Conservation (phyloP, 1,284 basidiomycete species). For the Schizophyllum amplum region DNA sequence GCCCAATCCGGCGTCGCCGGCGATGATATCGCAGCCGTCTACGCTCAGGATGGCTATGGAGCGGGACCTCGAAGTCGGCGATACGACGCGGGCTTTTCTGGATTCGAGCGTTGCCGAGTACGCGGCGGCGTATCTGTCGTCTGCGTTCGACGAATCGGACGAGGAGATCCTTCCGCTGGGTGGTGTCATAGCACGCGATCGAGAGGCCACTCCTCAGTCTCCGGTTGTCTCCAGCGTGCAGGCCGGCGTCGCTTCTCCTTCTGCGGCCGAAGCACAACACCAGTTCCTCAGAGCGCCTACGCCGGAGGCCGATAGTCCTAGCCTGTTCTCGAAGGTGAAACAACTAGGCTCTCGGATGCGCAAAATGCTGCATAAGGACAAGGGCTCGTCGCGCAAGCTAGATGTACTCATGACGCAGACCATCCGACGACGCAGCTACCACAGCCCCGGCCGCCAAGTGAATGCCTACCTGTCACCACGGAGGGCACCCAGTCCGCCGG, state of each 20-base stretch:
- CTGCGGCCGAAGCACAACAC: neutral
- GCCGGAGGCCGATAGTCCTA: neutral
- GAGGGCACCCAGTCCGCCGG: neutral
- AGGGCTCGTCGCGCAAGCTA: neutral
- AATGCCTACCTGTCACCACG: neutral
- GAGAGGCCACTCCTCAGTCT: neutral
- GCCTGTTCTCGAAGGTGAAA: neutral
- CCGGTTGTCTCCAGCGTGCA: neutral
- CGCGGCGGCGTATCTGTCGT: neutral
- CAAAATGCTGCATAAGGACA: neutral
- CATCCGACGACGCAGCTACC: neutral
- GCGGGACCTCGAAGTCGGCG: slow-evolving; percentile 1
- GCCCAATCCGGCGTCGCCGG: neutral
- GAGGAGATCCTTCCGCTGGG: neutral
- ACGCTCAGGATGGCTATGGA: neutral
- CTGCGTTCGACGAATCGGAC: neutral
- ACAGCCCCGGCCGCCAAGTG: neutral
- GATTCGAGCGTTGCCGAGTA: neutral
- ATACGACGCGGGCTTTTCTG: neutral
- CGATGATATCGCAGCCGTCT: neutral
- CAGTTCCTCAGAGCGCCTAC: neutral
- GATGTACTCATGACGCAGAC: neutral
- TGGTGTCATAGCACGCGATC: neutral
- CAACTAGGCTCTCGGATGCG: neutral
- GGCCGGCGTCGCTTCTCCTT: neutral